Evolutionary conservation across 176 grass and related monocot species (phyloP), one percentile per base, ranked within the genome.

Genomic region (Eragrostis nindensis): DNA sequence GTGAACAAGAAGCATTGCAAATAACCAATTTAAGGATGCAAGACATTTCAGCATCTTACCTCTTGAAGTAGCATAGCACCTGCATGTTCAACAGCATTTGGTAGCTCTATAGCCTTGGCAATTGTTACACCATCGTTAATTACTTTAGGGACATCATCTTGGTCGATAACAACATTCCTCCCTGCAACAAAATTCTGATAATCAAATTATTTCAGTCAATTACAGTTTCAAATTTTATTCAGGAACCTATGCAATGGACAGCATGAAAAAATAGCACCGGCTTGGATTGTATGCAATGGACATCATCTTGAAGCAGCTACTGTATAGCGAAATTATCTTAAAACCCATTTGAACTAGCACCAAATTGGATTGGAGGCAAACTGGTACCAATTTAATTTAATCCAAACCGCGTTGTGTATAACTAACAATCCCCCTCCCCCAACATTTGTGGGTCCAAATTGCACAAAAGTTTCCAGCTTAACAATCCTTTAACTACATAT

Each of bases 101-200:
- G 81, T 46, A 98, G 84, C 61, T 91, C 83, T 89, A 98, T 94
- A 62, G 90, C 86, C 70, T 80, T 94, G 83, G 88, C 95, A 79
- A 98, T 98, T 57, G 92, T 93, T 21, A 91, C 83, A 21, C 95
- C 95, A 76, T 98, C 90, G 52, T 98, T 94, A 29, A 98, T 98
- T 80, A 94, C 88, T 94, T 94, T 92, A 36, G 92, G 95, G 66
- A 94, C 77, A 84, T 90, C 92, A 53, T 86, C 74, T 80, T 87
- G 83, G 81, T 94, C 95, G 24, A 98, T 94, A 81, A 94, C 88
- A 79, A 94, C 95, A 91, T 98, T 98, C 83, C 95, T 86, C 76
- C 95, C 92, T 98, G 90, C 63, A 78, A 62, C 60, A 75, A 70
- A 62, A 25, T 66, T 54, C 73, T 78, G 26, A 69, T 18, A 71